Evolutionary conservation across 768 basidiomycete species (phyloP), one percentile per base, ranked within the genome.

Genomic region (Leccinum barrowsii): DNA sequence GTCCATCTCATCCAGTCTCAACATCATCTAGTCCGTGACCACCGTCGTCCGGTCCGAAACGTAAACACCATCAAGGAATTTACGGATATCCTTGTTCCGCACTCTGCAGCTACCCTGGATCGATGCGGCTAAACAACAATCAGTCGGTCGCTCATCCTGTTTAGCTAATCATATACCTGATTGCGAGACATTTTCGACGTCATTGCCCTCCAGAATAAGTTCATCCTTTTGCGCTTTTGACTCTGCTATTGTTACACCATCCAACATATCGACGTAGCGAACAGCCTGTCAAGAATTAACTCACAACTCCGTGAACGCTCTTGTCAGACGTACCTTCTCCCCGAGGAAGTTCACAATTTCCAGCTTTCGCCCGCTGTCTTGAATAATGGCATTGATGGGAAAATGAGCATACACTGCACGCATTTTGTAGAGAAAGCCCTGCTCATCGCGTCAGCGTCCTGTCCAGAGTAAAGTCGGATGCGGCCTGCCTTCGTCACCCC

Each of bases 401-500:
- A 99, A 99, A 82, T 99, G 97, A 67, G 97, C 97, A 72, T 98
- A 99, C 54, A 99, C 97, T 26, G 94, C 84, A 67, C 95, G 92
- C 96, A 99, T 98, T 89, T 98, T 99, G 85, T 99, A 99, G 68
- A 87, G 86, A 87, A 98, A 99, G 62, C 97, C 97, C 95, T 95
- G 65, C 46, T 54, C 49, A 13, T 24, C 11, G 15, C 12, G 34
- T 67, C 35, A 64, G 22, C 11, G 6, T 49, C n/a, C 46, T 54
- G 48, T 57, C 50, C 58, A 40, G 48, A 13, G 15, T 11, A 17
- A 37, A 35, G 17, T 30, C 7, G 12, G 2, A 19, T 4, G 42
- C 40, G 0, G 44, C 77, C 58, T 59, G 88, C 94, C 85, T 95
- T 93, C 52, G 94, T 98, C 62, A 99, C 97, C 63, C 97, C 97